These are phyloP conservation scores for Phytopythium aichiense DNA, from an alignment of 352 stramenopile genomes.

Conservation along the genomic window DNA sequence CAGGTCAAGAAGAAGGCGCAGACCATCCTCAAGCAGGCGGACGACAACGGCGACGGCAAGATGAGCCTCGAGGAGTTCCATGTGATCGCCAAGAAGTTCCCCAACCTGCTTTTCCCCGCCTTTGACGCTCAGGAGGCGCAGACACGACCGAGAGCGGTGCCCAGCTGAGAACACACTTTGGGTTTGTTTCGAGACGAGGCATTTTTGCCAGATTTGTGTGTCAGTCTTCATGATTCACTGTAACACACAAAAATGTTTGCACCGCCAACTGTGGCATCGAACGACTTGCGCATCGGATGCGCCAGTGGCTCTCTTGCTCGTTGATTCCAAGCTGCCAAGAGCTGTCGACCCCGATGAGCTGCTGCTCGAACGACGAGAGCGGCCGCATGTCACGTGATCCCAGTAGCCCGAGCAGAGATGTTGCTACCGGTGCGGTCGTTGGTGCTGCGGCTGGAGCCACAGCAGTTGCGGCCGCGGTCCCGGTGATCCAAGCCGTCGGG, in stretches of 20 bases:
- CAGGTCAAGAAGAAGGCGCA: constrained; percentile 85
- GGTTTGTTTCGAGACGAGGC: not conserved
- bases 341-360: not conserved
- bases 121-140: constrained; percentile 21
- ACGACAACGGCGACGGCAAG: constrained; percentile 71
- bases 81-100: constrained; percentile 86
- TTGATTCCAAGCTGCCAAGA: not conserved
- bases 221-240: too few species aligned
- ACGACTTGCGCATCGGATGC: too few species aligned
- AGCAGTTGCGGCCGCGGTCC: constrained; percentile 2
- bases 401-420: not conserved
- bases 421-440: not conserved
- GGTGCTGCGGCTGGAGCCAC: constrained; percentile 9
- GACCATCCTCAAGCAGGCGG: constrained; percentile 79
- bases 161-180: too few species aligned
- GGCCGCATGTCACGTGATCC: not conserved
- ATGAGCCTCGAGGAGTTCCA: constrained; percentile 87
- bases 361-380: not conserved
- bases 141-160: too few species aligned
- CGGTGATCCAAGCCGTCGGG: constrained; percentile 16
- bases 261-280: too few species aligned
- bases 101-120: constrained; percentile 86
- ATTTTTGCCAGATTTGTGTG: too few species aligned
- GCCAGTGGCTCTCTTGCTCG: too few species aligned
- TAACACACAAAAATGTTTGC: too few species aligned